Percentiles rank a stretch among this genome's conserved stretches.
These are phyloP conservation scores for Monilinia fructigena DNA, from an alignment of 2,329 filamentous ascomycete genomes.

Conservation along the genomic window DNA sequence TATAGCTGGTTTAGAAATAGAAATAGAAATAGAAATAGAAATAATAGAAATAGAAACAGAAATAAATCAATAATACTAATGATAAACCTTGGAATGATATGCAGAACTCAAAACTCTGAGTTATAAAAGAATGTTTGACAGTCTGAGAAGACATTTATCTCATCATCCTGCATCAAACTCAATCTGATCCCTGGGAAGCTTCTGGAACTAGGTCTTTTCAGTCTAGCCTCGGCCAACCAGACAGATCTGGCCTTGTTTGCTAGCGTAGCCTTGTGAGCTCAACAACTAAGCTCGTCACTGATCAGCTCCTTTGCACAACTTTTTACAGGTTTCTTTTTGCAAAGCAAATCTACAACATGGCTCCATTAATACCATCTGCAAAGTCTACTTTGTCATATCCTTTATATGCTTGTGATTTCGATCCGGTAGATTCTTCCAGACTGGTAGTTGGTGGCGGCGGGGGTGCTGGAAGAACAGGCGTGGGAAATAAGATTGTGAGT, in stretches of 20 bases:
- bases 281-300: background rate
- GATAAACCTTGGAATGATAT: too few species aligned
- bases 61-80: too few species aligned
- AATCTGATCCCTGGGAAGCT: background rate
- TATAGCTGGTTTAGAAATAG: background rate
- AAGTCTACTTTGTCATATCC: slow-evolving; percentile 68
- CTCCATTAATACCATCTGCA: slow-evolving; percentile 37
- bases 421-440: slow-evolving; percentile 71
- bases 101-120: too few species aligned
- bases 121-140: too few species aligned
- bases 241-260: slow-evolving; percentile 17
- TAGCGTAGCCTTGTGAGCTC: slow-evolving; percentile 14
- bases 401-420: slow-evolving; percentile 84
- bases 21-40: too few species aligned
- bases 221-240: slow-evolving; percentile 16
- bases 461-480: slow-evolving; percentile 75
- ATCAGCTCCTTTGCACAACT: background rate
- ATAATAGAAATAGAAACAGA: too few species aligned
- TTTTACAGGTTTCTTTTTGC: background rate
- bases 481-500: slow-evolving; percentile 82
- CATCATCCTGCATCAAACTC: background rate
- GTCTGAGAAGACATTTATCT: too few species aligned
- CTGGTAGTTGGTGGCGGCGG: slow-evolving; percentile 86
- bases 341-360: slow-evolving; percentile 30
- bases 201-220: slow-evolving; percentile 6